Conservation (phyloP, 345 rosid species). For the Eucalyptus shirleyi region DNA sequence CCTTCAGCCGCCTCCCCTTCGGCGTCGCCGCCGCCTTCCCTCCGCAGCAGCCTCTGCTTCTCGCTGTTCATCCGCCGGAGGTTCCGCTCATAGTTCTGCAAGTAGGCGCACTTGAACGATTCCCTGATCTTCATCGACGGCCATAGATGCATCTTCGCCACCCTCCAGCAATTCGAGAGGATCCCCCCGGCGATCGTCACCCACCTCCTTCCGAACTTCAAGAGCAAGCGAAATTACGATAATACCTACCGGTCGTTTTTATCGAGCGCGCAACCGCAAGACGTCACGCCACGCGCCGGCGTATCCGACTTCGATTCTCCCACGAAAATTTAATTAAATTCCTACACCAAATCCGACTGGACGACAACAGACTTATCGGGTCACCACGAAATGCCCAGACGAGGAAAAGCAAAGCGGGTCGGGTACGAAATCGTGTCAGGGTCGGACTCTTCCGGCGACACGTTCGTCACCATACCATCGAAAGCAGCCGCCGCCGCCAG, state of each 20-base stretch:
- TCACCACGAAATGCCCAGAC: background rate
- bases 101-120: slow-evolving; percentile 36
- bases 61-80: slow-evolving; percentile 35
- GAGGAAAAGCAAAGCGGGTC: background rate
- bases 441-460: background rate
- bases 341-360: background rate
- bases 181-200: background rate
- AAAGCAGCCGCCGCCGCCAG: background rate
- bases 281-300: background rate
- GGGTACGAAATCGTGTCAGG: background rate
- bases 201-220: background rate
- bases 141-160: slow-evolving; percentile 55
- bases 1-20: background rate
- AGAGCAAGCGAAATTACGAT: background rate
- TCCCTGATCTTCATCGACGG: slow-evolving; percentile 48
- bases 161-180: background rate
- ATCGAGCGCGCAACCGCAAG: background rate
- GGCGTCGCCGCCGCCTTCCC: background rate
- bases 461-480: background rate
- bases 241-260: background rate
- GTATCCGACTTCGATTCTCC: background rate
- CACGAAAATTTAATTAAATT: background rate
- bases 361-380: background rate
- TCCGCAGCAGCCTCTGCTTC: slow-evolving; percentile 22
- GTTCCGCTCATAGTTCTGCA: slow-evolving; percentile 48